Evolutionary conservation across 208 protist genomes (phyloP).

Genomic region (Blastocrithidia nonstop): DNA sequence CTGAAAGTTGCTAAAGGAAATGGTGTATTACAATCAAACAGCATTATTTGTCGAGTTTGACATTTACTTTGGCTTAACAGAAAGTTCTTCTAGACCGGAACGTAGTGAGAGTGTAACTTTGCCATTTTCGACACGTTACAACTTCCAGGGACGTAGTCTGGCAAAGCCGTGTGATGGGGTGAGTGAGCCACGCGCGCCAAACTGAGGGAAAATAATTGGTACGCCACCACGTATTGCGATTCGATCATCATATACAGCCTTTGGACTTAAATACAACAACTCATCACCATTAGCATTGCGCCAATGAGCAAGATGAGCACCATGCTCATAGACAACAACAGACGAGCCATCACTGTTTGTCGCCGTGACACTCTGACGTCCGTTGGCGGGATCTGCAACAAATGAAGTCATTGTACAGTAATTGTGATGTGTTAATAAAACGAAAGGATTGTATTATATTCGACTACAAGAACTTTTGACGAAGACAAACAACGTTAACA

Average conservation of each 20-base stretch:
- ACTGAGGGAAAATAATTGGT: constrained; percentile 85
- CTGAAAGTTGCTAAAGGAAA: constrained; percentile 42
- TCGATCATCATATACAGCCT: constrained; percentile 42
- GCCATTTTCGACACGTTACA: neutral
- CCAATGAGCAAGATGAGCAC: constrained; percentile 78
- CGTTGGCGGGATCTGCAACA: neutral
- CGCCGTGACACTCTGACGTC: neutral
- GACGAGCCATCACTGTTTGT: constrained; percentile 30
- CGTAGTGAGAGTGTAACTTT: neutral
- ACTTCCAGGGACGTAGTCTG: constrained; percentile 16
- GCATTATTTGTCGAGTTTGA: neutral
- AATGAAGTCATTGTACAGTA: constrained; percentile 5
- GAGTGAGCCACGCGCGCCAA: constrained; percentile 45
- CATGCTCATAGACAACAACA: constrained; percentile 67
- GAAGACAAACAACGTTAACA: no score
- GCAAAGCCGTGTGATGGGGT: constrained; percentile 67
- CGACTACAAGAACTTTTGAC: no score
- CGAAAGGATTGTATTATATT: no score
- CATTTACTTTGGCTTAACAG: neutral
- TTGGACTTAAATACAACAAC: constrained; percentile 67
- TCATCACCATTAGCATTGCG: constrained; percentile 34
- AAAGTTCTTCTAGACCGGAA: neutral
- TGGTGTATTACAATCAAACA: constrained; percentile 41
- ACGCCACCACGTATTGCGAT: constrained; percentile 77
- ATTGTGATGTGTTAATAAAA: no score